Evolutionary conservation across 805 yeast genomes (phyloP), one percentile per base, ranked within the genome.

Genomic region (Cephaloascus albidus): DNA sequence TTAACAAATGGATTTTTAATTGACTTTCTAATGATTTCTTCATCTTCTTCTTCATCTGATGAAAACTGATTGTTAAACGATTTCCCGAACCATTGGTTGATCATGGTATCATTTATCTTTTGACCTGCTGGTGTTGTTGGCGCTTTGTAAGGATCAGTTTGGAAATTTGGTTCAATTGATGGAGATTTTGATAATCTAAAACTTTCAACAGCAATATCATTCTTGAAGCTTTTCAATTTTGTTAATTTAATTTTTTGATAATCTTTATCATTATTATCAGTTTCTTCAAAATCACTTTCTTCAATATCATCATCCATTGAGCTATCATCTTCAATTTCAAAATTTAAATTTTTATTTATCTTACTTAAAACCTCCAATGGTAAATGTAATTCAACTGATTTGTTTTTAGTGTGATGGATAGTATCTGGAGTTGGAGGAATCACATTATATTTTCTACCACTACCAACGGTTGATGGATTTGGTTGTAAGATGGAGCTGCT

Each of bases 41-140:
- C 57, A 16, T 31, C 18, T 39, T 40, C 48, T 34, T 52, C 62
- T 28, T 59, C 64, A 26, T 59, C 68, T n/a, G 60, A 57, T 2
- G 60, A 52, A 27, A 51, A 60, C 34, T 47, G 48, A 41, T 47
- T 48, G 32, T 50, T 48, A 46, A 44, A 51, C 4, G 68, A 59
- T 32, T 56, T 55, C 2, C 61, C 65, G 40, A 63, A 60, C 72
- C 72, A 66, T 27, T 57, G 55, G 15, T 52, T 42, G 12, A 63
- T 60, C 37, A 53, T 45, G 4, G 53, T 50, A 3, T 62, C 68
- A 30, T 54, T 50, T 4, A 65, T 61, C 26, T 65, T 27, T 40
- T 64, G 69, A 3, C 40, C 46, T 2, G 40, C 34, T 1, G 67
- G 67, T 3, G 69, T 60, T 37, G 41, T 42, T 4, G 60, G 60